Evolutionary conservation across 2,329 filamentous ascomycete genomes (phyloP), one percentile per base, ranked within the genome.

Genomic region (Monilinia polystroma): DNA sequence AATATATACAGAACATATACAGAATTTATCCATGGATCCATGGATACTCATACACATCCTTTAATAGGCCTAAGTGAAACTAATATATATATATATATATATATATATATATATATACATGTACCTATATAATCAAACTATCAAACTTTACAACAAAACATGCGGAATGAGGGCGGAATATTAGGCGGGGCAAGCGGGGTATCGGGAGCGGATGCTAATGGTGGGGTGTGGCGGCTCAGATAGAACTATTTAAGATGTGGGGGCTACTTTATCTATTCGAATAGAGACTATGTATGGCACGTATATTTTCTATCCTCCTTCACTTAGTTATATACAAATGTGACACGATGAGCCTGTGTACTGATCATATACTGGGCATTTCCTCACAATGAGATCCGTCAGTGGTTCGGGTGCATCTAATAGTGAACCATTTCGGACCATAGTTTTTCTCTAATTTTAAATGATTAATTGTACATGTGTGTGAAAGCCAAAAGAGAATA

Each of bases 351-450:
- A 49, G 16, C 20, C 20, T 11, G 20, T 47, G 3, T 47, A 29
- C 16, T 4, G 11, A n/a, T 14, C 38, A 29, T 45, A 10, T 3
- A 58, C 6, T 4, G 5, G 26, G 51, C 23, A 49, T 11, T n/a
- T 6, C 4, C 18, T 59, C 32, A 32, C 41, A 49, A 1, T 32
- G 47, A 8, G 41, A 59, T 23, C 57, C 57, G 10, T 79, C 77
- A 26, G 26, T 63, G 8, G 59, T 32, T 63, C 35, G 16, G 45
- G 29, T 23, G 59, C 59, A 20, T 63, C 23, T 41, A 38, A 29
- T n/a, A 35, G 35, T 41, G n/a, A 32, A 52, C 45, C 45, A 63
- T 8, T 38, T 41, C 4, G 59, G 32, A 26, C 53, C 59, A 32
- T 45, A 47, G 29, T 29, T 29, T 43, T 58, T 41, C 23, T 20